Evolutionary conservation across 2,329 filamentous ascomycete species (phyloP), one percentile per base, ranked within the genome.

Genomic region (Fusarium foetens): DNA sequence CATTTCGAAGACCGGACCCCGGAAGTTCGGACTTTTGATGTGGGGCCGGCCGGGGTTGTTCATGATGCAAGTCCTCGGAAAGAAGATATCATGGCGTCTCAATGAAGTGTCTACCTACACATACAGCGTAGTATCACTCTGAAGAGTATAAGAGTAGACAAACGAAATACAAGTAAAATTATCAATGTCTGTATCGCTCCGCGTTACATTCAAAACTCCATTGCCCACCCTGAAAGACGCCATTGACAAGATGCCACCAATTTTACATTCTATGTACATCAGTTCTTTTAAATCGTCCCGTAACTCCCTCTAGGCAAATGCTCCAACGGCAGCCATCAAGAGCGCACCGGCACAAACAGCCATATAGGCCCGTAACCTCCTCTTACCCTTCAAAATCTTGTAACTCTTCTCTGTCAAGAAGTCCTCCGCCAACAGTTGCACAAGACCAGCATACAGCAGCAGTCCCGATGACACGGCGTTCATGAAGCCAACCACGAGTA

Each of bases 401-500:
- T 93, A 94, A 80, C 91, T 93, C 84, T 93, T 91, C 73, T 94
- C 92, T 17, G 89, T 90, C 66, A 94, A 78, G 75, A 97, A 97
- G 76, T 97, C 94, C 81, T 97, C 94, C 0, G 93, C 92, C 51
- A 97, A 85, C 25, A 97, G 85, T 82, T 97, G 93, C 8, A 97
- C 94, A 46, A 97, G 83, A 0, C 93, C 93, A 0, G 94, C 94
- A 79, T 95, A 97, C 7, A 97, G 84, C 33, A 97, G 81, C 55
- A 97, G 84, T 0, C 94, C 94, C 55, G 92, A 91, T 14, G 92
- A 94, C 57, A 97, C 92, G 42, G 93, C 93, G 77, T 97, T 97
- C 87, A 95, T 96, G 78, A 95, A 89, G 12, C 94, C 94, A 10
- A 97, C 94, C 83, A 95, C 92, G 31, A 97, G 83, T 52, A 97